These are phyloP conservation scores for Crithidia thermophila DNA, from an alignment of 208 protist genomes.

Conservation along the genomic window DNA sequence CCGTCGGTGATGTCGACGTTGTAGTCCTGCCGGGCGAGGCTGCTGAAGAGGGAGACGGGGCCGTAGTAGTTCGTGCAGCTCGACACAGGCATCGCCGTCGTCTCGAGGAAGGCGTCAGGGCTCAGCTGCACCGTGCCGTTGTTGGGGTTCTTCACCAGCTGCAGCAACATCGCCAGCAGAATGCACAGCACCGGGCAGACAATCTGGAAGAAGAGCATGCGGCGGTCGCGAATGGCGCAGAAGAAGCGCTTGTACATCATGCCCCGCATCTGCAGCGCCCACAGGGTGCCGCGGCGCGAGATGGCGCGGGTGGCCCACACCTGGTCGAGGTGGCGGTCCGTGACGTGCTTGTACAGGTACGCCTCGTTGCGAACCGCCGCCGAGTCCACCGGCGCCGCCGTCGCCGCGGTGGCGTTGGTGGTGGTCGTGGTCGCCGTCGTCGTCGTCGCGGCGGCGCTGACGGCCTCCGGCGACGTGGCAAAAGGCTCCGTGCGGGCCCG, in stretches of 20 bases:
- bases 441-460: too few relatives aligned
- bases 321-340: constrained; percentile 18
- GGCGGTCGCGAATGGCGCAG: constrained; percentile 58
- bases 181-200: constrained; percentile 65
- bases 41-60: not conserved
- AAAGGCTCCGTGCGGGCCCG: not conserved
- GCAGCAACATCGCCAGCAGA: constrained; percentile 65
- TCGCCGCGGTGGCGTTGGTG: not conserved
- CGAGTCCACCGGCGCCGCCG: not conserved
- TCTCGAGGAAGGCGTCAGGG: constrained; percentile 19
- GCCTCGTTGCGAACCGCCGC: constrained; percentile 8
- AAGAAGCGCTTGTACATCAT: constrained; percentile 69
- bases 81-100: constrained; percentile 23
- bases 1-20: constrained; percentile 15
- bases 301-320: constrained; percentile 20
- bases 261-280: constrained; percentile 42
- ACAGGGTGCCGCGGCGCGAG: constrained; percentile 2
- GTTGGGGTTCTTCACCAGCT: constrained; percentile 32
- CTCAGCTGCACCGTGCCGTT: constrained; percentile 22
- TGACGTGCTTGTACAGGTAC: constrained; percentile 19
- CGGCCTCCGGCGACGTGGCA: too few relatives aligned
- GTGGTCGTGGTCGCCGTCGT: too few relatives aligned
- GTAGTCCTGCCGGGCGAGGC: not conserved
- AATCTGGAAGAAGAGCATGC: constrained; percentile 71
- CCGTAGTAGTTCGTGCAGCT: constrained; percentile 30